These are phyloP conservation scores for Tetrastigma voinierianum DNA, from an alignment of 164 flowering plant genomes.

Conservation along the genomic window DNA sequence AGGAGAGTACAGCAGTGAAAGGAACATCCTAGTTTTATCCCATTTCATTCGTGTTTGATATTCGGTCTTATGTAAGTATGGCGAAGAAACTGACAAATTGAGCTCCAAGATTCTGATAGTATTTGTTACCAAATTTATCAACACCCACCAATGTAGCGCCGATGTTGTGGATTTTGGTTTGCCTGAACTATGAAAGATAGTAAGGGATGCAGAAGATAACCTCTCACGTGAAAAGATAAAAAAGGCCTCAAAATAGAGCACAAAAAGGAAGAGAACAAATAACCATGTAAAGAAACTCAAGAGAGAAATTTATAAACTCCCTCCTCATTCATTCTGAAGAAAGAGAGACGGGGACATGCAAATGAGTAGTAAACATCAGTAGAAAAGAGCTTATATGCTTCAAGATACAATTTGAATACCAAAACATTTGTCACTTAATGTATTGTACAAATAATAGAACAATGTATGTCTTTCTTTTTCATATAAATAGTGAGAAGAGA, in stretches of 20 bases:
- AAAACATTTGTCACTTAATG: no score
- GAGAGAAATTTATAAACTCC: no score
- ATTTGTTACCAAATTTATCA: constrained; percentile 90
- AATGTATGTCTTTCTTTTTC: no score
- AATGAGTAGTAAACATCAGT: no score
- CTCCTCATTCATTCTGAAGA: no score
- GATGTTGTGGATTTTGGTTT: constrained; percentile 91
- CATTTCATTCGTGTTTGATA: not conserved
- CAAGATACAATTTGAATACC: no score
- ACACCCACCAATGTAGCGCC: constrained; percentile 91
- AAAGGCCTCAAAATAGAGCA: not conserved
- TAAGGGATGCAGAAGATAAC: not conserved
- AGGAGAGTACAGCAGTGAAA: no score
- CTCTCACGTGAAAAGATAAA: not conserved
- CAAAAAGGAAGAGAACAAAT: not conserved
- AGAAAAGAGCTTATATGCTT: no score
- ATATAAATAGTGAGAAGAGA: no score
- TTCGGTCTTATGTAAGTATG: not conserved
- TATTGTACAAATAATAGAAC: no score
- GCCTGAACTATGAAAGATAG: constrained; percentile 51
- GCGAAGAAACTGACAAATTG: constrained; percentile 24
- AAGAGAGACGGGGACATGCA: no score
- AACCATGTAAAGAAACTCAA: not conserved
- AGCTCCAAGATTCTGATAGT: constrained; percentile 63
- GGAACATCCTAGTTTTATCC: not conserved